Percentiles rank a stretch among this genome's conserved stretches.
Conservation (phyloP, 805 yeast species). For the Metschnikowia cerradonensis region DNA sequence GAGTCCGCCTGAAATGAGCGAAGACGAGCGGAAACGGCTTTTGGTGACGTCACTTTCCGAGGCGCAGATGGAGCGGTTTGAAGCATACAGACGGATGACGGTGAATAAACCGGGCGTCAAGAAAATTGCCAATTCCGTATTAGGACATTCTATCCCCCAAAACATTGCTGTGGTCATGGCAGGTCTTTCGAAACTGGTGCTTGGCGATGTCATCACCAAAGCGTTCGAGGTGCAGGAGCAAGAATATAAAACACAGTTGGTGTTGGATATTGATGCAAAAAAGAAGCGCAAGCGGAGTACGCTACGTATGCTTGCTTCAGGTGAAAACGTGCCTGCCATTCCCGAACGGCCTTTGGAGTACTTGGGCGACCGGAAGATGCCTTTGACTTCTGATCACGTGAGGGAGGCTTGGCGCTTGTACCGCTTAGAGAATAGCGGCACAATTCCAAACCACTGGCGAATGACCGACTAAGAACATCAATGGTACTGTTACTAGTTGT, state of each 20-base stretch:
- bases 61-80: slow-evolving; percentile 85
- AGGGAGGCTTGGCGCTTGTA: slow-evolving; percentile 85
- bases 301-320: slow-evolving; percentile 38
- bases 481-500: background rate
- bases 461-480: slow-evolving; percentile 5
- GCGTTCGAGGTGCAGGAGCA: slow-evolving; percentile 69
- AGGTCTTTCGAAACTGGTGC: slow-evolving; percentile 81
- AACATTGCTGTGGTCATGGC: slow-evolving; percentile 78
- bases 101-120: slow-evolving; percentile 65
- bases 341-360: slow-evolving; percentile 25
- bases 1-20: slow-evolving; percentile 23
- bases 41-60: slow-evolving; percentile 69
- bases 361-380: slow-evolving; percentile 47
- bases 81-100: slow-evolving; percentile 73
- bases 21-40: slow-evolving; percentile 57
- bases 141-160: slow-evolving; percentile 76
- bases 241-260: slow-evolving; percentile 42
- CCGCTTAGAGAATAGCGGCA: slow-evolving; percentile 59
- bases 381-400: slow-evolving; percentile 78
- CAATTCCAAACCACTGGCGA: slow-evolving; percentile 65
- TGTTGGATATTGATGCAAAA: slow-evolving; percentile 31
- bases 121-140: slow-evolving; percentile 70
- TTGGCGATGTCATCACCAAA: slow-evolving; percentile 85
- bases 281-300: slow-evolving; percentile 34
- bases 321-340: slow-evolving; percentile 19